phyloP scores from a whole-genome alignment of 2,329 filamentous ascomycete species.

The Aureobasidium sp. region DNA sequence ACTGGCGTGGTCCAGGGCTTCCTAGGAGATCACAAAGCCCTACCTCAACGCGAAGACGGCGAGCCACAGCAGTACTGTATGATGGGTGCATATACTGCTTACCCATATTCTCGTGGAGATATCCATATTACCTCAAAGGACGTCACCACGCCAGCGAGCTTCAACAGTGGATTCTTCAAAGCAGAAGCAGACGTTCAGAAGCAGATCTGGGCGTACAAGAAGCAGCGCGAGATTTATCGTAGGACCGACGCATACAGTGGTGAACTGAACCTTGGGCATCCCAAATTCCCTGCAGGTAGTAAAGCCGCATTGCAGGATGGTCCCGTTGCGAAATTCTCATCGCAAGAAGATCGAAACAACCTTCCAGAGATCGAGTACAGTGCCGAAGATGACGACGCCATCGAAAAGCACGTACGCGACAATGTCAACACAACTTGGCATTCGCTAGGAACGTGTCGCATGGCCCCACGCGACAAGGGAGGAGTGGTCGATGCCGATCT shows the following conservation, averaged over 20 bases:
- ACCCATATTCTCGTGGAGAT: slow-evolving; percentile 55
- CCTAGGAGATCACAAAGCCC: slow-evolving; percentile 24
- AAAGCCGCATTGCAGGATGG: slow-evolving; percentile 38
- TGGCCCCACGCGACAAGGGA: slow-evolving; percentile 30
- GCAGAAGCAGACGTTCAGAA: slow-evolving; percentile 50
- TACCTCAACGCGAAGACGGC: slow-evolving; percentile 26
- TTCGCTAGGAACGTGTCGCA: slow-evolving; percentile 36
- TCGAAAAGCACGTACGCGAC: slow-evolving; percentile 37
- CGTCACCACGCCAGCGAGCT: slow-evolving; percentile 43
- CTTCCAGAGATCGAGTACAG: slow-evolving; percentile 44
- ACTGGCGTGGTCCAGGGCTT: slow-evolving; percentile 32
- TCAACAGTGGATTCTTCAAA: slow-evolving; percentile 52
- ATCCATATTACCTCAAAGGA: slow-evolving; percentile 51
- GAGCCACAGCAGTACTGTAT: slow-evolving; percentile 46
- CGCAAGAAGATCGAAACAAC: slow-evolving; percentile 26
- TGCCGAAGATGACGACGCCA: slow-evolving; percentile 30
- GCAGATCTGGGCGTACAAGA: slow-evolving; percentile 59
- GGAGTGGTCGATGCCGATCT: slow-evolving; percentile 36
- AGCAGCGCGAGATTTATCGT: slow-evolving; percentile 53
- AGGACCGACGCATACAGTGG: slow-evolving; percentile 47
- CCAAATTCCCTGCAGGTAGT: slow-evolving; percentile 32
- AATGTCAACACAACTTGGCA: slow-evolving; percentile 38
- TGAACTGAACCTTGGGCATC: slow-evolving; percentile 33
- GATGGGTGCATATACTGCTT: slow-evolving; percentile 48
- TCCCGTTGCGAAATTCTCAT: not conserved